phyloP scores from a whole-genome alignment of 306 rosid genomes.

The Malus orientalis region DNA sequence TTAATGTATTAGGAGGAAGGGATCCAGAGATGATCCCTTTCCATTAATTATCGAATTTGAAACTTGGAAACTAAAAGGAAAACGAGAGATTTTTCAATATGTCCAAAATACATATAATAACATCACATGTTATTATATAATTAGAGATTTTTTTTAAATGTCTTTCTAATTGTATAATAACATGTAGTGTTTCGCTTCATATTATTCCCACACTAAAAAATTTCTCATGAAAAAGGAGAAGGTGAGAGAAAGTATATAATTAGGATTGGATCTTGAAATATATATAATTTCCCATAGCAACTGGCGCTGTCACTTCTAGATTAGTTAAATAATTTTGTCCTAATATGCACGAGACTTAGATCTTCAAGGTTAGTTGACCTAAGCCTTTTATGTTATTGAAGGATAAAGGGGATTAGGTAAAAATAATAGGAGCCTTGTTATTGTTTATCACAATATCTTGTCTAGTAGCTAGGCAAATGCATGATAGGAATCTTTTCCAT shows the following conservation, averaged over 20 bases:
- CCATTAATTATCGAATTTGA: neutral
- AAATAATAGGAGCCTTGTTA: neutral
- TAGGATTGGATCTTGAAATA: neutral
- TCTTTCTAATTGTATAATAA: too few species aligned
- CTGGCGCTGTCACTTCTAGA: neutral
- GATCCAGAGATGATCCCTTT: too few species aligned
- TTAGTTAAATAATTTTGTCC: neutral
- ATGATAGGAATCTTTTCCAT: constrained; percentile 40
- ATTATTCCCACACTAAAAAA: too few species aligned
- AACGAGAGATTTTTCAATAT: neutral
- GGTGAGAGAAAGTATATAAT: neutral
- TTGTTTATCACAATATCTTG: neutral
- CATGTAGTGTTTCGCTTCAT: too few species aligned
- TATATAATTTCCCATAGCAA: neutral
- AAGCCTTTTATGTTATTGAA: constrained; percentile 18
- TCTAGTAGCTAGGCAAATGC: constrained; percentile 2
- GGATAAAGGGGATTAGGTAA: constrained; percentile 26
- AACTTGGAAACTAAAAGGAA: neutral
- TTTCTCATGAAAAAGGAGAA: neutral
- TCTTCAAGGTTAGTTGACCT: constrained; percentile 39
- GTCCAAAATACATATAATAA: accelerated
- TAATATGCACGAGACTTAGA: neutral
- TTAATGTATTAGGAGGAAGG: too few species aligned
- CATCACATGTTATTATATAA: too few species aligned
- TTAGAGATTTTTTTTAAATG: too few species aligned